Conservation (phyloP, 2,329 filamentous ascomycete genomes). For the Verticillium longisporum region DNA sequence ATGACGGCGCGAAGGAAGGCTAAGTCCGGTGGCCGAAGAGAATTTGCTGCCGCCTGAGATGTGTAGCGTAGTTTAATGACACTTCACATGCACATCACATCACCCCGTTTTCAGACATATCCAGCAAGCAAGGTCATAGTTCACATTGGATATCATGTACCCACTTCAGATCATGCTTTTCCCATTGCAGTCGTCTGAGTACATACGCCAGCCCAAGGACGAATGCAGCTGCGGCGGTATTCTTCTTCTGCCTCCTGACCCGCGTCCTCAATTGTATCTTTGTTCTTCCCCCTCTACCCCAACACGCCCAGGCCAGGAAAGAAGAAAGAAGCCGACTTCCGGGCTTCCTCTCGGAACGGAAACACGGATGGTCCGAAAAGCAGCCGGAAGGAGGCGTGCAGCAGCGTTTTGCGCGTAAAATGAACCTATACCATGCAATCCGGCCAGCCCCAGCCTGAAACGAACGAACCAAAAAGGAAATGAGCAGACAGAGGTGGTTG, state of each 20-base stretch:
- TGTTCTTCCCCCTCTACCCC: not conserved
- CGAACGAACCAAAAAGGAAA: conserved; percentile 2
- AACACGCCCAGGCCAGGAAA: not conserved
- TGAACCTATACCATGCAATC: conserved; percentile 5
- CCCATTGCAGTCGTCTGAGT: conserved; percentile 5
- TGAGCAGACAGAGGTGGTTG: not conserved
- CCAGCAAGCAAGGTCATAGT: not conserved
- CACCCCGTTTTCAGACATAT: not conserved
- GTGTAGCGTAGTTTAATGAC: not conserved
- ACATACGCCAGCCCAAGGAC: conserved; percentile 4
- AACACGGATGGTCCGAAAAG: not conserved
- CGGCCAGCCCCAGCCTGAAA: conserved; percentile 2
- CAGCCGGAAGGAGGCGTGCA: not conserved
- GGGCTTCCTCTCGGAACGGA: not conserved
- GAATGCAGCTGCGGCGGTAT: conserved; percentile 1
- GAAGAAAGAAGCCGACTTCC: not conserved
- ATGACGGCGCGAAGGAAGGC: not conserved
- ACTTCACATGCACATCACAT: too few species aligned
- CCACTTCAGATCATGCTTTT: conserved; percentile 3
- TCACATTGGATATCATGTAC: not conserved
- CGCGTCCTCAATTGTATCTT: not conserved
- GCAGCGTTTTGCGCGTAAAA: conserved; percentile 1
- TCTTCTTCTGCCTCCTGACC: not conserved
- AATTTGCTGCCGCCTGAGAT: not conserved
- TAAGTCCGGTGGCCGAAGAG: not conserved